Base-by-base conservation (phyloP, 2,329 filamentous ascomycete species). In the Arthrobotrys conoides region DNA sequence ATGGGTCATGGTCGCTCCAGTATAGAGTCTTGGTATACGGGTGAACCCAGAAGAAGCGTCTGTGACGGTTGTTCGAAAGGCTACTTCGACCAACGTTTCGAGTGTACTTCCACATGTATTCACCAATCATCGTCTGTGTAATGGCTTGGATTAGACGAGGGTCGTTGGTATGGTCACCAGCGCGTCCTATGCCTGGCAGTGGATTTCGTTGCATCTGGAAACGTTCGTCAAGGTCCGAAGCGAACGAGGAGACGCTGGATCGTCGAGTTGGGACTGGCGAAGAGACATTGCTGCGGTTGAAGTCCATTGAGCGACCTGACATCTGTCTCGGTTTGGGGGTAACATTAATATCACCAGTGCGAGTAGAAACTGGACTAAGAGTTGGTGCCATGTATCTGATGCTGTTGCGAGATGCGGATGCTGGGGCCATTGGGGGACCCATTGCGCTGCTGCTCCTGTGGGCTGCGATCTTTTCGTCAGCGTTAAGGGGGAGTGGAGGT, bases 41-140 rank as follows among this genome's bases (percentile, higher is more conserved):
- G 83, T 99, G 96, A 22, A 99, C 93, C 96, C 96, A 99, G 88
- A 99, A 99, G 87, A 97, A 99, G 36, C 96, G 91, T 79, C 93
- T 90, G 85, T 99, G 96, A 66, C 96, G 90, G 71, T 94, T 97
- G 82, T 91, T 92, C 0, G 94, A 98, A 85, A 97, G 90, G 80
- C 94, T 92, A 69, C 91, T 92, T 24, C 95, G 91, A n/a, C 94
- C 94, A 76, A 94, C 88, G 86, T 96, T 97, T 82, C 96, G 92
- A 0, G 96, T 99, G 85, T 99, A 99, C 84, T 99, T 99, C 96
- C 96, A 99, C 48, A 99, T 87, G 84, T 95, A 98, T 84, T 99
- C 96, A 71, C 96, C 96, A 83, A 99, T 98, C 96, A 99, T 99
- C 18, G 96, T 98, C 85, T 99, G 95, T 1, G 96, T 99, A 81